Base-by-base conservation (phyloP, 768 basidiomycete species). In the Calocybe indica region DNA sequence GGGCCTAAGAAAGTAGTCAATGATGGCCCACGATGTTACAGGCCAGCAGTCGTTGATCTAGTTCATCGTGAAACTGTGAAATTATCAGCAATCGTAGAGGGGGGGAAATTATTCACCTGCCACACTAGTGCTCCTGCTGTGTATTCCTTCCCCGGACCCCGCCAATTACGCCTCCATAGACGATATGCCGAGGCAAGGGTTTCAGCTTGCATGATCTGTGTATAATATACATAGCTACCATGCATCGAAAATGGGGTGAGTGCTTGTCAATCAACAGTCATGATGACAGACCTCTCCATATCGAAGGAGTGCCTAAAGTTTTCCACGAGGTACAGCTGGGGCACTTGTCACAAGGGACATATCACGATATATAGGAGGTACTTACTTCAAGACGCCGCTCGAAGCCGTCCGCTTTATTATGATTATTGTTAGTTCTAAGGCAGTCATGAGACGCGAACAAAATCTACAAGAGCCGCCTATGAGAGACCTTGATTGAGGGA, bases 151-250 rank as follows among this genome's bases (percentile, higher is more conserved):
- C 92, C 92, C 50, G 64, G 77, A n/a, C 95, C 95, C 31, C 75
- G 72, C 92, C 92, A 98, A 62, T 92, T 88, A 12, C 95, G 76
- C 47, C 92, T 73, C 95, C 94, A 97, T 1, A 92, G 71, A 13
- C 88, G 81, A 63, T 91, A 96, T 0, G 95, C 95, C 14, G 88
- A 80, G 1, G 83, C 80, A 13, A 97, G 74, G 2, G 88, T 83
- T 65, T 97, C 94, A 3, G 93, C 88, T 66, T 98, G 95, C 90
- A 97, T 94, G 47, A 95, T 69, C 66, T 97, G 95, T 5, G 95
- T 95, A 58, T 88, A 92, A 66, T 92, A 97, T 10, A 90, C 78
- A 66, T 94, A 96, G 63, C 89, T 91, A 54, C 40, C 35, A 29
- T 31, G 29, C 28, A 7, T 37, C 22, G 15, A 45, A 54, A 32